Evolutionary conservation across 2,329 filamentous ascomycete species (phyloP).

Genomic region (Colletotrichum sp.): DNA sequence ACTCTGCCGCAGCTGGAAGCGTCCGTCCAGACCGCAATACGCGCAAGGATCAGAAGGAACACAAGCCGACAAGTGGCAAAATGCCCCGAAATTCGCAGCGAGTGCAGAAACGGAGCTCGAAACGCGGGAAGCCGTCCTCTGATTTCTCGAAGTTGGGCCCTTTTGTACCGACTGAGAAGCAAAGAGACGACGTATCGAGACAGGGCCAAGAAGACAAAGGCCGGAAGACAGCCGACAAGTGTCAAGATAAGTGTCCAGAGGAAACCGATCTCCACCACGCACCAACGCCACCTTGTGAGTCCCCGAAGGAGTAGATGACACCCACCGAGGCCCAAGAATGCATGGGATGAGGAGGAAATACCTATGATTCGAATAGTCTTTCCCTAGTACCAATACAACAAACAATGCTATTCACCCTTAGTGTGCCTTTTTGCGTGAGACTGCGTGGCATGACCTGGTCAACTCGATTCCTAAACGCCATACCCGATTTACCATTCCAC

Average conservation of each 20-base stretch:
- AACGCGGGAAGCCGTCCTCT: not conserved
- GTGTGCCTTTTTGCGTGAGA: not conserved
- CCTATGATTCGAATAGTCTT: conserved; percentile 3
- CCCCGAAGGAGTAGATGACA: not conserved
- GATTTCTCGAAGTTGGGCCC: not conserved
- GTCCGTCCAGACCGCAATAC: not conserved
- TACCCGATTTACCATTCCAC: not conserved
- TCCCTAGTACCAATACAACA: not conserved
- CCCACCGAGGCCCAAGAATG: not conserved
- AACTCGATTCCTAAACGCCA: not conserved
- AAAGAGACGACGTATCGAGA: not conserved
- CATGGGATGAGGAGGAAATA: not conserved
- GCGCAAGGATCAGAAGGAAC: not conserved
- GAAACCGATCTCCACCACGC: not conserved
- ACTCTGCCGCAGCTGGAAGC: not conserved
- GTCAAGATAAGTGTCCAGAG: not conserved
- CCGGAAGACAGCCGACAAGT: conserved; percentile 20
- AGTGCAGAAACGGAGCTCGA: not conserved
- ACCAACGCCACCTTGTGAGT: not conserved
- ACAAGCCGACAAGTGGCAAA: not conserved
- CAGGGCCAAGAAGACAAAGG: conserved; percentile 27
- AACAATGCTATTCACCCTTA: not conserved
- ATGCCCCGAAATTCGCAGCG: not conserved
- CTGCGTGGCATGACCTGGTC: not conserved
- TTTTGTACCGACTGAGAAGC: conserved; percentile 27